Evolutionary conservation across 2,329 filamentous ascomycete species (phyloP), one percentile per base, ranked within the genome.

Genomic region (Alternaria sp.): DNA sequence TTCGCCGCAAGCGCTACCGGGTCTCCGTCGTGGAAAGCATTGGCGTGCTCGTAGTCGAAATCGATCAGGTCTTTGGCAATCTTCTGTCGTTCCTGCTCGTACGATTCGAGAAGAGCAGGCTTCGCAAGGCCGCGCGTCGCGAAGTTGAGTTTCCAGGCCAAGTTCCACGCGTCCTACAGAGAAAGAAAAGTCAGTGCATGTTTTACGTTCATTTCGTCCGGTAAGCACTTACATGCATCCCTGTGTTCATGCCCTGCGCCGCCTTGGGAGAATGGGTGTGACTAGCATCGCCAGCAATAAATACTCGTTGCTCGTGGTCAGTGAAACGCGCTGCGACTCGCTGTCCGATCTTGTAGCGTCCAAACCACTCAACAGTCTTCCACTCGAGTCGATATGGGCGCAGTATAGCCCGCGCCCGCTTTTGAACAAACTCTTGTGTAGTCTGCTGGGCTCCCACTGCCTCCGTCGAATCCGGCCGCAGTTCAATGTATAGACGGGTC

Each of bases 351-450:
- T 83, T 80, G 62, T 86, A 86, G 32, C 83, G 81, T 3, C 83
- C 83, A 52, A 85, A 86, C 84, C 84, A 86, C 66, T 85, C 83
- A 66, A 83, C 77, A 12, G 64, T 79, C 57, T 74, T 81, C 82
- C 83, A 85, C 32, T 80, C 75, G 3, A 86, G 66, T 9, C 69
- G 70, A 61, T 82, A 86, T 0, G 84, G 84, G 9, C 76, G 67
- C 73, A 86, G 78, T 17, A 84, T 84, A 26, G 81, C 74, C 55
- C 77, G 79, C 7, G 89, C 89, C 50, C 88, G 86, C 69, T 86
- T 84, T 85, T 92, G 92, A 54, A 93, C 89, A 69, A 91, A 91
- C 30, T 90, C 87, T 66, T 91, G 86, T 6, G 87, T 85, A 9
- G 76, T 75, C 28, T 75, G 70, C 45, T 80, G 77, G 45, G 73